Base-by-base conservation (phyloP, 805 yeast species). In the Candida palmyrensis region DNA sequence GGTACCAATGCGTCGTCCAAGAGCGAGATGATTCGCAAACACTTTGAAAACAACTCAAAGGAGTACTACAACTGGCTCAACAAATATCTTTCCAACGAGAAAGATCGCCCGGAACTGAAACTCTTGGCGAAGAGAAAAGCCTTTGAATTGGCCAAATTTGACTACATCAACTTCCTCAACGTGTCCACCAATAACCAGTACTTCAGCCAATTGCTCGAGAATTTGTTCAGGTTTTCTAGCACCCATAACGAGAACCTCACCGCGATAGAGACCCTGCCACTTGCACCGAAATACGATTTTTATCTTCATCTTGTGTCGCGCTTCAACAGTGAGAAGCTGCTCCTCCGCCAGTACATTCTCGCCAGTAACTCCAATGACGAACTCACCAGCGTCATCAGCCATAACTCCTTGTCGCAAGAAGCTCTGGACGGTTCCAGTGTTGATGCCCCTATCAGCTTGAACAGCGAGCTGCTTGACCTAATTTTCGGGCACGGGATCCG, bases 141-240 rank as follows among this genome's bases (percentile, higher is more conserved):
- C 1, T 71, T 66, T 43, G 75, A 71, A 37, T 43, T 68, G 1
- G 54, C 62, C 9, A 65, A 73, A 36, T 59, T 67, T 33, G 73
- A 70, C 32, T 73, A 73, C 47, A 54, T 65, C 44, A 66, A 64
- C 40, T 61, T 57, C 25, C 45, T 73, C 31, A 62, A 56, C 21
- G 44, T 48, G 33, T 48, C 60, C 6, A 46, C 57, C 7, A 65
- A 64, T 42, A 64, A 64, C 40, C 69, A 65, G 39, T 64, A 63
- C 39, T 47, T 59, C 27, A 64, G 63, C 43, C 59, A 54, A 34
- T 50, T 64, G 6, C 39, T 57, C 16, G 71, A 65, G 33, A 51
- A 48, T 30, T 37, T 64, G 15, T 57, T 65, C 44, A 62, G 61
- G 35, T 26, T 11, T 13, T 34, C 31, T 22, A 40, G 9, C 18